Conservation (phyloP, 768 basidiomycete genomes). For the Crepidotus variabilis region DNA sequence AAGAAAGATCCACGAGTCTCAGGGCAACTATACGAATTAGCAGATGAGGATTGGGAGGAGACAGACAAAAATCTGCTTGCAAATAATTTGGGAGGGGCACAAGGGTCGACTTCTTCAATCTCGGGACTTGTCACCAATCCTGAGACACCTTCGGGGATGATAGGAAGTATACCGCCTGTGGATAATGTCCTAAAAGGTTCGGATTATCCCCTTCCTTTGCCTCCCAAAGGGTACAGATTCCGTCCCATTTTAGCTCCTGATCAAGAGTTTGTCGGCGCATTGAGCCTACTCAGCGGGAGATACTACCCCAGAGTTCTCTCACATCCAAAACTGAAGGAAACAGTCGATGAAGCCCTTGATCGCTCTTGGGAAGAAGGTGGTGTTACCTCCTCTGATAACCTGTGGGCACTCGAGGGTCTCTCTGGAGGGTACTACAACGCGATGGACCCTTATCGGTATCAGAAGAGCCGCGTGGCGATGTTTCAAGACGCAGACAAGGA, state of each 20-base stretch:
- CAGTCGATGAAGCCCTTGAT: conserved; percentile 35
- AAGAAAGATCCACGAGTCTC: conserved; percentile 64
- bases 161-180: not conserved
- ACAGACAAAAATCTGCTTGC: not conserved
- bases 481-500: conserved; percentile 56
- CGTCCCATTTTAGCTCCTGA: conserved; percentile 60
- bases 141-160: not conserved
- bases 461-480: conserved; percentile 49
- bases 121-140: not conserved
- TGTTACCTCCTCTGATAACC: conserved; percentile 40
- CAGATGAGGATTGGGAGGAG: conserved; percentile 69
- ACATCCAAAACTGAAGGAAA: conserved; percentile 54
- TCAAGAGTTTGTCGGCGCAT: conserved; percentile 61
- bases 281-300: conserved; percentile 71
- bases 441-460: conserved; percentile 65
- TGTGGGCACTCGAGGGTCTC: conserved; percentile 74
- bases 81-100: not conserved
- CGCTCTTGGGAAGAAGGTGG: conserved; percentile 29
- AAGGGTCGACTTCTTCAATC: not conserved
- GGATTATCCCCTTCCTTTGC: conserved; percentile 45
- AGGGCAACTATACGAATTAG: conserved; percentile 77
- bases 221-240: conserved; percentile 70
- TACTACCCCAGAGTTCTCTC: conserved; percentile 73
- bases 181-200: conserved; percentile 1
- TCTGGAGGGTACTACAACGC: conserved; percentile 63